Percentiles rank a stretch among this genome's conserved stretches.
Evolutionary conservation across 805 yeast genomes (phyloP).

Genomic region (Kodamaea sagamina): DNA sequence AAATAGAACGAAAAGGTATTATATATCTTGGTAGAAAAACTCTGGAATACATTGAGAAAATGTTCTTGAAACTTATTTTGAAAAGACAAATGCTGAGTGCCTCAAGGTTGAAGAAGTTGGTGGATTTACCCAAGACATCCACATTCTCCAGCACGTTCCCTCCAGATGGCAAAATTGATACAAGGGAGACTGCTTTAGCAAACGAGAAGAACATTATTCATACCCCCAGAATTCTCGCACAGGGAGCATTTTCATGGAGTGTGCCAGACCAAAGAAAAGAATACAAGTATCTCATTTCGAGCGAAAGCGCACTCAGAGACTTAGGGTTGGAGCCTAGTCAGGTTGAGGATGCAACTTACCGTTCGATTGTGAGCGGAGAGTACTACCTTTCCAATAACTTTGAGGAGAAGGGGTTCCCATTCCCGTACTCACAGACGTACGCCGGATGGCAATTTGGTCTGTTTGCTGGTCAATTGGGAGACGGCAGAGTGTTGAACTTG

Average conservation of each 20-base stretch:
- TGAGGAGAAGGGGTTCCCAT: conserved; percentile 35
- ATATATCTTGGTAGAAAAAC: too few species aligned
- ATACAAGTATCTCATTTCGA: conserved; percentile 56
- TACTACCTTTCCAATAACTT: conserved; percentile 35
- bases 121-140: conserved; percentile 32
- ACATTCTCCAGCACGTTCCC: conserved; percentile 27
- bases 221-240: conserved; percentile 41
- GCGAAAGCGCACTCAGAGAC: conserved; percentile 60
- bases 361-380: conserved; percentile 63
- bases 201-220: conserved; percentile 35
- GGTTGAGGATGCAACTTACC: conserved; percentile 46
- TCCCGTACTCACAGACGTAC: conserved; percentile 88
- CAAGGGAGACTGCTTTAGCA: conserved; percentile 27
- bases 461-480: conserved; percentile 97
- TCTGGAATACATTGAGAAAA: background rate
- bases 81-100: conserved; percentile 8
- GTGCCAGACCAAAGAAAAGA: conserved; percentile 62
- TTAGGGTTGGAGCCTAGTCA: conserved; percentile 53
- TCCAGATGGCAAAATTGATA: conserved; percentile 34
- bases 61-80: background rate
- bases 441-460: conserved; percentile 97
- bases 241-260: conserved; percentile 74
- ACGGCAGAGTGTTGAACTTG: conserved; percentile 84
- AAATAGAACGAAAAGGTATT: too few species aligned
- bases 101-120: conserved; percentile 20